Evolutionary conservation across 2,329 filamentous ascomycete species (phyloP).

Genomic region (Thyridium curvatum): DNA sequence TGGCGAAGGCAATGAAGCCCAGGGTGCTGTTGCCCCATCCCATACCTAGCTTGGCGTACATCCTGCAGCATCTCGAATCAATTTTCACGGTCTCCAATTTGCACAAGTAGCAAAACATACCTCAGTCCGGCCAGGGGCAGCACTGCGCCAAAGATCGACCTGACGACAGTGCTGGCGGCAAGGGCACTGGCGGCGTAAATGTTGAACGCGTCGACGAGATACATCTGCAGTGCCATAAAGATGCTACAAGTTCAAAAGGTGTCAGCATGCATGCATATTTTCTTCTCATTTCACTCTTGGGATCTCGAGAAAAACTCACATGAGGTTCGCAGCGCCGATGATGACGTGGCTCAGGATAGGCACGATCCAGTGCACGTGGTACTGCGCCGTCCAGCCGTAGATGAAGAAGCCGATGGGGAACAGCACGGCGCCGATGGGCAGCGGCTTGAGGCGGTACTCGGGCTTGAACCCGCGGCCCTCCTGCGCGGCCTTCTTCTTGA

Average conservation of each 20-base stretch:
- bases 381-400: conserved; percentile 24
- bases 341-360: conserved; percentile 42
- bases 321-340: conserved; percentile 20
- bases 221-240: conserved; percentile 48
- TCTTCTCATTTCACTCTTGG: too few relatives aligned
- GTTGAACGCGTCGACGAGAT: conserved; percentile 47
- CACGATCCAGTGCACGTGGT: conserved; percentile 40
- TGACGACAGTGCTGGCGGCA: conserved; percentile 51
- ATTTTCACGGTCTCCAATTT: conserved; percentile 41
- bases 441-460: conserved; percentile 15
- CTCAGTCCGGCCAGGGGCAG: conserved; percentile 42
- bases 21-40: conserved; percentile 40
- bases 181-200: conserved; percentile 35
- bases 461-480: conserved; percentile 10
- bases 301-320: conserved; percentile 22
- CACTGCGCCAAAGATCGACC: conserved; percentile 43
- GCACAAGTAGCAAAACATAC: conserved; percentile 40
- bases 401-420: conserved; percentile 24
- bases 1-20: conserved; percentile 36
- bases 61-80: conserved; percentile 14
- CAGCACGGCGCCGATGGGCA: conserved; percentile 12
- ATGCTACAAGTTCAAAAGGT: conserved; percentile 19
- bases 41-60: conserved; percentile 37
- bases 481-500: conserved; percentile 39
- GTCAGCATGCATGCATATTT: conserved; percentile 55